Percentiles rank a stretch among this genome's conserved stretches.
Evolutionary conservation across 495 filamentous ascomycete genomes (phyloP).

Genomic region (Xylaria venustula): DNA sequence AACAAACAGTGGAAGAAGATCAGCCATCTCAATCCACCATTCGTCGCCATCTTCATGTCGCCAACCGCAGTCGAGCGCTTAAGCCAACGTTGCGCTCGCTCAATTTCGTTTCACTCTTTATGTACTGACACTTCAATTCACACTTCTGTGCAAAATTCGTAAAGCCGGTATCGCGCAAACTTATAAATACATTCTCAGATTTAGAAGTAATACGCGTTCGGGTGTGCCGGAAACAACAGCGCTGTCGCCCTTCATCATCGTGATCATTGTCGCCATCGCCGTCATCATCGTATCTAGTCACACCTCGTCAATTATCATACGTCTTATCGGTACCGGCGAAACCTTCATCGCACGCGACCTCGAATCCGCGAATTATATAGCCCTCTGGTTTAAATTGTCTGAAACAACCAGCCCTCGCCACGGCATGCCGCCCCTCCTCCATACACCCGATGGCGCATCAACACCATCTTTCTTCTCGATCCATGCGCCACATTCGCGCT

Average conservation of each 20-base stretch:
- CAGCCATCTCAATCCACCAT: too few species aligned
- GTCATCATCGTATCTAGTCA: not conserved
- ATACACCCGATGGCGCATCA: not conserved
- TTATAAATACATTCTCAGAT: not conserved
- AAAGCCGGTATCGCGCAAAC: not conserved
- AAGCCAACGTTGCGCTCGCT: not conserved
- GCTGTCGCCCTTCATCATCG: too few species aligned
- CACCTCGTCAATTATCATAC: too few species aligned
- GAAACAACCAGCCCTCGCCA: not conserved
- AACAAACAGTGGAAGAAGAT: not conserved
- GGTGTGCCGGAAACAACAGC: too few species aligned
- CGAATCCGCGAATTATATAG: not conserved
- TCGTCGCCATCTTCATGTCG: too few species aligned
- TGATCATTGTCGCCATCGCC: not conserved
- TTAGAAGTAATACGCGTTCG: not conserved
- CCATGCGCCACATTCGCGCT: not conserved
- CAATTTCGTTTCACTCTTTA: not conserved
- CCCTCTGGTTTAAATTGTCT: not conserved
- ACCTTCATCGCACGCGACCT: not conserved
- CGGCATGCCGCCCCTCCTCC: conserved; percentile 8
- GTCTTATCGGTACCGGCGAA: too few species aligned
- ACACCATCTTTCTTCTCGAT: not conserved
- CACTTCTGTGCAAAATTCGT: too few species aligned
- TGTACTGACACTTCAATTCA: not conserved
- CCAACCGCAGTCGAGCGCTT: not conserved